Base-by-base conservation (phyloP, 257 asterid genomes). In the Penstemon newberryi region DNA sequence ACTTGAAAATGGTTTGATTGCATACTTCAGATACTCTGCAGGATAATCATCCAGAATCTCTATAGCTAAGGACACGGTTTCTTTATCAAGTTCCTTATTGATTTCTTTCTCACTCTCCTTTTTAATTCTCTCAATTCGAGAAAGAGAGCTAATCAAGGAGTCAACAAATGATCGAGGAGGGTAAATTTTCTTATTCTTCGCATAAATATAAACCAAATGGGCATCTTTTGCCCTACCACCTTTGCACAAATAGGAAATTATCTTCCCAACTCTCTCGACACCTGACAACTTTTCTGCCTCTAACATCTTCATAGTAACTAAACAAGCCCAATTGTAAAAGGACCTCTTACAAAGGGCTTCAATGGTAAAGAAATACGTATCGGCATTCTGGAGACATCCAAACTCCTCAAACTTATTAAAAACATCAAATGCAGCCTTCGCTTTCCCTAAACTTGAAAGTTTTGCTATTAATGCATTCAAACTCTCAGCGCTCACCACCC, bases 381-480 rank as follows among this genome's bases (percentile, higher is more conserved):
- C 86, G 5, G 85, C 80, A 80, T 84, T 80, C 7, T 67, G 58
- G 5, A 38, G 68, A 70, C 92, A 88, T 15, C 87, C 94, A 69
- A 90, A 85, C 25, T 86, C 95, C 80, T 80, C 96, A 80, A 88
- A 85, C 84, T 81, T 88, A 71, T 73, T 85, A 72, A 90, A 90
- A 49, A 88, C 87, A 25, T 90, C 94, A 70, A 73, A 87, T n/a
- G 95, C 94, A 11, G 83, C 94, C 73, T 92, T 88, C 53, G 83
- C 96, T 66, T 88, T 86, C 63, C 89, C 92, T 53, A 92, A 65
- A 78, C 81, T 81, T 4, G 88, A 79, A 70, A 88, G 84, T 67
- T 73, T 71, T n/a, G 86, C 82, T 39, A 90, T 73, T 46, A 93
- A 66, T 19, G 77, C 74, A 46, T 86, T 93, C 65, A 93, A 87